Percentiles rank a stretch among this genome's conserved stretches.
phyloP scores from a whole-genome alignment of 345 rosid genomes.

The Leavenworthia alabamica region DNA sequence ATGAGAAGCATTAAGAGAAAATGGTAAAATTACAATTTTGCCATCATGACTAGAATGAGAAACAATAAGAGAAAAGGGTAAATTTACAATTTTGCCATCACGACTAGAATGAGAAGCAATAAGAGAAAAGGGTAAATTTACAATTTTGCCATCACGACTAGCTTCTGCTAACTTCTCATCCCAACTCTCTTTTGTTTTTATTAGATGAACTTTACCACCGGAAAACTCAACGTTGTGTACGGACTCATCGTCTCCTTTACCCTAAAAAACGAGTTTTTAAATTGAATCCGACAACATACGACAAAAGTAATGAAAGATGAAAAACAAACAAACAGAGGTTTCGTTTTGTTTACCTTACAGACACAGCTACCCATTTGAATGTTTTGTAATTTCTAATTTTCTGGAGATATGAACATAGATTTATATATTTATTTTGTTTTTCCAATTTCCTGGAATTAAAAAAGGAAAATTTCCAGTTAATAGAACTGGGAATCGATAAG shows the following conservation, averaged over 20 bases:
- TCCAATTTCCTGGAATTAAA: not conserved
- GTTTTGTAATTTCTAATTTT: constrained; percentile 15
- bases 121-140: constrained; percentile 25
- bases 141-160: constrained; percentile 52
- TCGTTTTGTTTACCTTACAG: constrained; percentile 32
- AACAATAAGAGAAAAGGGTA: not conserved
- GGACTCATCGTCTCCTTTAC: constrained; percentile 32
- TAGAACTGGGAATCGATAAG: not conserved
- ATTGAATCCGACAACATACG: not conserved
- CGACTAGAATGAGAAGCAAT: constrained; percentile 27
- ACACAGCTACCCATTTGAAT: constrained; percentile 48
- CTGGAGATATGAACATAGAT: not conserved
- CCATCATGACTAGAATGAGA: no score
- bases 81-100: constrained; percentile 60
- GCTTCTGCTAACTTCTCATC: constrained; percentile 71
- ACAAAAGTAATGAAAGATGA: not conserved
- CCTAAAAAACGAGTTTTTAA: constrained; percentile 18
- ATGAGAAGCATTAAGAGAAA: no score
- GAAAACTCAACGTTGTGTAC: constrained; percentile 42
- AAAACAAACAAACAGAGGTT: not conserved
- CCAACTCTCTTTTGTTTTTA: constrained; percentile 65
- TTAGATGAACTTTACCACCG: constrained; percentile 52
- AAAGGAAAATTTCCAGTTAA: not conserved
- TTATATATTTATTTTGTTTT: not conserved
- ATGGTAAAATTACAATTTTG: no score